Evolutionary conservation across 768 basidiomycete species (phyloP).

Genomic region (Hygrophoropsis aurantiaca): DNA sequence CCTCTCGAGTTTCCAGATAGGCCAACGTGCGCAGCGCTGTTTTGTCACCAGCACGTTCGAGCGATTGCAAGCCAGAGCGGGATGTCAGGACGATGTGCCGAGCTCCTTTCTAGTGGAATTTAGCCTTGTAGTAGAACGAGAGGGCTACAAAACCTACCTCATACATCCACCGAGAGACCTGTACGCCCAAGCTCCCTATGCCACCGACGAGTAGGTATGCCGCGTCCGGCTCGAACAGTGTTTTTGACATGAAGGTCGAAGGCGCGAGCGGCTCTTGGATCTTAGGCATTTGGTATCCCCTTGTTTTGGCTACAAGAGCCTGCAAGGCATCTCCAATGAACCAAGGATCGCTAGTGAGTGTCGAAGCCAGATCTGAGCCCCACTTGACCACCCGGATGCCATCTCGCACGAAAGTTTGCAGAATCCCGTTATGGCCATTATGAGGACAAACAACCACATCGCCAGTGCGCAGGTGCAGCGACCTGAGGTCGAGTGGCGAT

Average conservation of each 20-base stretch:
- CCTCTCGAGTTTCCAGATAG: slow-evolving; percentile 26
- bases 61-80: slow-evolving; percentile 27
- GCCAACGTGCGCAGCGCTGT: slow-evolving; percentile 23
- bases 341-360: neutral
- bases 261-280: too few species aligned
- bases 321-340: neutral
- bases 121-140: neutral
- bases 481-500: neutral
- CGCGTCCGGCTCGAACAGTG: slow-evolving; percentile 27
- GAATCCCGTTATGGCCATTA: neutral
- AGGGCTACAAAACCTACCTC: slow-evolving; percentile 22
- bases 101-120: slow-evolving; percentile 31
- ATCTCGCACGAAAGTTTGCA: neutral
- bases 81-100: slow-evolving; percentile 37
- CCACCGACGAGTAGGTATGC: slow-evolving; percentile 40
- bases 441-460: neutral
- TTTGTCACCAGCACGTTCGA: slow-evolving; percentile 20
- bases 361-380: neutral
- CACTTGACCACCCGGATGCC: neutral
- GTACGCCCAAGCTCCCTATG: slow-evolving; percentile 36
- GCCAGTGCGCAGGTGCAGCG: neutral
- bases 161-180: slow-evolving; percentile 44
- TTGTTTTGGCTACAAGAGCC: neutral
- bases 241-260: neutral
- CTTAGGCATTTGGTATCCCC: too few species aligned